Evolutionary conservation across 768 basidiomycete species (phyloP), one percentile per base, ranked within the genome.

Genomic region (Sporobolomyces roseus): DNA sequence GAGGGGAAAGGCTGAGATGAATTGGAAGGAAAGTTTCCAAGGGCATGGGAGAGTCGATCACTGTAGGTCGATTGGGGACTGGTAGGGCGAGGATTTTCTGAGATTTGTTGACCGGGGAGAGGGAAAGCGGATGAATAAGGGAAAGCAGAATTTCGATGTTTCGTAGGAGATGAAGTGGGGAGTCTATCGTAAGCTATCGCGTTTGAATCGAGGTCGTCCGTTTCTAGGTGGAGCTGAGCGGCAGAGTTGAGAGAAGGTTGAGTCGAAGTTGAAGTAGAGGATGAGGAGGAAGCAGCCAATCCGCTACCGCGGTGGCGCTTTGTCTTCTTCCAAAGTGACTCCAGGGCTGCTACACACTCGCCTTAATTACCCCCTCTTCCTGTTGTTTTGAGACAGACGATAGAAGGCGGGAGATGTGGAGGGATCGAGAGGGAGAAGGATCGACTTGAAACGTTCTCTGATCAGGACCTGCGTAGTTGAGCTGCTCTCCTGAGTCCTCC

Each of bases 51-150:
- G 38, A 71, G 63, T 19, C 70, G 62, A 25, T 63, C 61, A 14
- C 49, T 55, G 35, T 43, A 27, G 14, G 9, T n/a, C 0, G 27
- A n/a, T 29, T 52, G 56, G 8, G 61, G 46, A 25, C 36, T 51
- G 54, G 48, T 23, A 45, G 32, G 45, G 10, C 30, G 17, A 32
- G 25, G 27, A n/a, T n/a, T n/a, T n/a, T n/a, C n/a, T n/a, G n/a
- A n/a, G n/a, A n/a, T n/a, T n/a, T n/a, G n/a, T 36, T 58, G 54
- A 10, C 62, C 58, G 29, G 63, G 60, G 5, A 61, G 50, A 41
- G 63, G 68, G 49, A 67, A 61, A 8, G 46, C 43, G 19, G 58
- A 52, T 36, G 66, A 65, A 60, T 65, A 72, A 6, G 71, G 71
- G 48, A 61, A 70, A 6, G 52, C 46, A 36, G 46, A 51, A 19